Base-by-base conservation (phyloP, 805 yeast genomes). In the Blastobotrys terrestris region DNA sequence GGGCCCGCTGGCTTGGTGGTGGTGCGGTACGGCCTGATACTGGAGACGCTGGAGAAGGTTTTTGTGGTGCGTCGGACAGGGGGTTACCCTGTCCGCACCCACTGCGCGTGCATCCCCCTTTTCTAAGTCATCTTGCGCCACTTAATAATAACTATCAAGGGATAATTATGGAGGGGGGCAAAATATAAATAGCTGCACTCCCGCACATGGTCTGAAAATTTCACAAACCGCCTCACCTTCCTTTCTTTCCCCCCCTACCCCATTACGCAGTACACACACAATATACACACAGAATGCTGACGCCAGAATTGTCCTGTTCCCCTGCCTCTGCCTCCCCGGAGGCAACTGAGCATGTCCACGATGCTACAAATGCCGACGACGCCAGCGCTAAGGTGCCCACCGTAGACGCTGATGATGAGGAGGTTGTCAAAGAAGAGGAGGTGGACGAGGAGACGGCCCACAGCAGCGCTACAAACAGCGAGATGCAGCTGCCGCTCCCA, bases 401-500 rank as follows among this genome's bases (percentile, higher is more conserved):
- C 5, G 35, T 11, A 26, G 35, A 5, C 8, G 35, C 35, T 26
- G 11, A 5, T 26, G 35, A 26, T 11, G 35, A 6, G 8, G 11
- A 26, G 35, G 11, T 6, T 5, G 35, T 6, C 8, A 11, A 43
- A 14, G 18, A 14, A 3, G 45, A 16, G n/a, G 26, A 18, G 5
- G 14, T 5, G 8, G 45, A 43, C 5, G 43, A 40, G 43, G 43
- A 16, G 16, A 15, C 43, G 19, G 7, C 19, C 14, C 19, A 6
- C 13, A n/a, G 13, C 6, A n/a, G 43, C 19, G n/a, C n/a, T n/a
- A n/a, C n/a, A n/a, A n/a, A n/a, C n/a, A n/a, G n/a, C n/a, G n/a
- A n/a, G n/a, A 59, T 68, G 58, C 56, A 61, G 19, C 60, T 66
- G 31, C 72, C 72, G 8, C 60, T 66, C 22, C 68, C 72, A 14